These are phyloP conservation scores for Xylariaceae sp. DNA, from an alignment of 2,329 filamentous ascomycete species.

Conservation along the genomic window DNA sequence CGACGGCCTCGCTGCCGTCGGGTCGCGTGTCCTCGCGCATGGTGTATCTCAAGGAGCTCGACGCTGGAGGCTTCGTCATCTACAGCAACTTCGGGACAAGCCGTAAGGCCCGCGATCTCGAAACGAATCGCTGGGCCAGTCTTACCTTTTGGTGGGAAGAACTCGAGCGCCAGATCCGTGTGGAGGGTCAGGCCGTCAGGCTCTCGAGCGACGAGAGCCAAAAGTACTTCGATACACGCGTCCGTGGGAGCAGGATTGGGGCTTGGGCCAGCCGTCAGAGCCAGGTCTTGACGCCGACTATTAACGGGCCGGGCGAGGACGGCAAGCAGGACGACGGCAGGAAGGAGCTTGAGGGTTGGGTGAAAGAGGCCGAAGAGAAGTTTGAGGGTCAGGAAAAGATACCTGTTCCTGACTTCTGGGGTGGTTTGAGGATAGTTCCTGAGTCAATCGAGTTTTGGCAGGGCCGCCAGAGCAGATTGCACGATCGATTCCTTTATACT, in stretches of 20 bases:
- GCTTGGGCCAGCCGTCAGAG: slow-evolving; percentile 94
- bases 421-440: slow-evolving; percentile 78
- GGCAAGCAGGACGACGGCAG: slow-evolving; percentile 58
- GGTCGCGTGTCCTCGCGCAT: slow-evolving; percentile 79
- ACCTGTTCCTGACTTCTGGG: slow-evolving; percentile 91
- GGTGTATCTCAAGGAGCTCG: slow-evolving; percentile 94
- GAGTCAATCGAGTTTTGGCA: slow-evolving; percentile 95
- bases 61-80: slow-evolving; percentile 75
- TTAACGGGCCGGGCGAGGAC: slow-evolving; percentile 15
- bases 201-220: slow-evolving; percentile 66
- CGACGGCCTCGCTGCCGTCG: slow-evolving; percentile 76
- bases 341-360: slow-evolving; percentile 67
- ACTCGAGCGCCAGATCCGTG: slow-evolving; percentile 81
- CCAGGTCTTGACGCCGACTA: slow-evolving; percentile 54
- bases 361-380: slow-evolving; percentile 66
- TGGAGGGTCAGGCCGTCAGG: slow-evolving; percentile 71
- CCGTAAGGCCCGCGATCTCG: slow-evolving; percentile 61
- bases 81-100: slow-evolving; percentile 90
- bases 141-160: slow-evolving; percentile 89
- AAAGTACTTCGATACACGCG: slow-evolving; percentile 60
- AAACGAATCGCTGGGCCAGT: slow-evolving; percentile 68
- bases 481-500: slow-evolving; percentile 88
- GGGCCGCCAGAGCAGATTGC: slow-evolving; percentile 79
- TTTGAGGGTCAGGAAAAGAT: slow-evolving; percentile 76
- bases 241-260: slow-evolving; percentile 76